These are phyloP conservation scores for Diplodia scrobiculata DNA, from an alignment of 2,329 filamentous ascomycete genomes.

Conservation along the genomic window DNA sequence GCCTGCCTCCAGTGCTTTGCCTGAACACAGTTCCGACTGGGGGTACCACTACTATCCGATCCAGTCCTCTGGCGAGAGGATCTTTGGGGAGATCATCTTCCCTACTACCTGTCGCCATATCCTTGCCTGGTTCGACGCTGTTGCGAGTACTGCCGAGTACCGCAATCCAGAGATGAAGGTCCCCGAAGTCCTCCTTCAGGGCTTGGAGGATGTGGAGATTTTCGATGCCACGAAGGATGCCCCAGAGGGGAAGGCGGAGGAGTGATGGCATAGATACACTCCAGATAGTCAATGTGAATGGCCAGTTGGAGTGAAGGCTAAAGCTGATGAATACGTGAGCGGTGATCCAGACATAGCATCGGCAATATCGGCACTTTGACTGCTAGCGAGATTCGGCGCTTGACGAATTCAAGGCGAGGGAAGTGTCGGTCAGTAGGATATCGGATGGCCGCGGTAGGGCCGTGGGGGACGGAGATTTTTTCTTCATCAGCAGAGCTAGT, in stretches of 20 bases:
- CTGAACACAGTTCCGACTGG: constrained; percentile 14
- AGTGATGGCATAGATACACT: background rate
- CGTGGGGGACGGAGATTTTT: constrained; percentile 12
- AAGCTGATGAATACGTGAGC: too few species aligned
- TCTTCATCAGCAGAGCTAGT: background rate
- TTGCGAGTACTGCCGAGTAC: constrained; percentile 8
- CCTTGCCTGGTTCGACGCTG: constrained; percentile 24
- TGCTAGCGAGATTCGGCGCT: background rate
- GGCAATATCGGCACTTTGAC: background rate
- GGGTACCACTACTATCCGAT: constrained; percentile 26
- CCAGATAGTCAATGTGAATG: too few species aligned
- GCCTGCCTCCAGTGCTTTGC: background rate
- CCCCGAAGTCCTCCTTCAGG: background rate
- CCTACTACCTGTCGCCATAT: background rate
- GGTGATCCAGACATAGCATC: background rate
- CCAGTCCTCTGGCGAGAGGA: constrained; percentile 16
- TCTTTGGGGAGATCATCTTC: constrained; percentile 23
- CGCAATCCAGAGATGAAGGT: constrained; percentile 14
- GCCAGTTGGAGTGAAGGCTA: too few species aligned
- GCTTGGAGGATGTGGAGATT: background rate
- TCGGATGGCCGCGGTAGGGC: background rate
- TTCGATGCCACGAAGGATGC: background rate
- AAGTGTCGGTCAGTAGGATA: background rate
- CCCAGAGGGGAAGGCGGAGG: background rate
- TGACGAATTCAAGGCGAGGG: background rate